phyloP scores from a whole-genome alignment of 305 asterid species.

The Coffea humblotiana region DNA sequence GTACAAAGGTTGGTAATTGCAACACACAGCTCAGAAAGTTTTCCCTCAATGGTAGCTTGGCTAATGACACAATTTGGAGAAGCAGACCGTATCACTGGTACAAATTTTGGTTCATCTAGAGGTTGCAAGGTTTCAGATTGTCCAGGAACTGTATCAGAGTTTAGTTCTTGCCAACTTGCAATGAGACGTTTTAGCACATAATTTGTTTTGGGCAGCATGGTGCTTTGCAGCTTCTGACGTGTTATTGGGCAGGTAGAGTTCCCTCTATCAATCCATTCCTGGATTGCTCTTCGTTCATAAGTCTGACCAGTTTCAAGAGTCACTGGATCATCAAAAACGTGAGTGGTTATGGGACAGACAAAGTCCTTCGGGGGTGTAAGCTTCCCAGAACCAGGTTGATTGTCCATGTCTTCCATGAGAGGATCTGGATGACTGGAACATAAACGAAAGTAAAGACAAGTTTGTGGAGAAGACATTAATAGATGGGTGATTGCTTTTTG shows the following conservation, averaged over 20 bases:
- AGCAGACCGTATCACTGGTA: conserved; percentile 28
- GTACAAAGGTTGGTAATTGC: conserved; percentile 59
- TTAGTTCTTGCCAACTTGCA: conserved; percentile 67
- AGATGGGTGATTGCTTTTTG: conserved; percentile 6
- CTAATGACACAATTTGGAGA: conserved; percentile 57
- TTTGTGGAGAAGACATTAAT: conserved; percentile 1
- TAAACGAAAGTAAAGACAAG: conserved; percentile 14
- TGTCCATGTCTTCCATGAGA: conserved; percentile 50
- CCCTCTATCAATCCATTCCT: conserved; percentile 83
- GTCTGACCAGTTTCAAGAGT: conserved; percentile 90
- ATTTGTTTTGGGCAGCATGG: conserved; percentile 67
- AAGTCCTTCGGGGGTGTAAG: conserved; percentile 69
- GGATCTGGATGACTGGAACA: conserved; percentile 39
- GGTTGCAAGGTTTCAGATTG: conserved; percentile 20
- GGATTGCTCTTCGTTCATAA: conserved; percentile 70
- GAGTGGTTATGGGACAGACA: conserved; percentile 84
- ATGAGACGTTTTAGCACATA: conserved; percentile 83
- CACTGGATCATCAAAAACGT: conserved; percentile 73
- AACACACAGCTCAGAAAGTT: conserved; percentile 47
- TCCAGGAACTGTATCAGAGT: conserved; percentile 19
- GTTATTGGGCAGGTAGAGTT: conserved; percentile 77
- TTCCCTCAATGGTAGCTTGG: conserved; percentile 46
- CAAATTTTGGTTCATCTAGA: conserved; percentile 21
- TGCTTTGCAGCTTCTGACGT: conserved; percentile 58
- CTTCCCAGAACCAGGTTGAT: conserved; percentile 33